phyloP scores from a whole-genome alignment of 768 basidiomycete species.

The Boletus patriciae region DNA sequence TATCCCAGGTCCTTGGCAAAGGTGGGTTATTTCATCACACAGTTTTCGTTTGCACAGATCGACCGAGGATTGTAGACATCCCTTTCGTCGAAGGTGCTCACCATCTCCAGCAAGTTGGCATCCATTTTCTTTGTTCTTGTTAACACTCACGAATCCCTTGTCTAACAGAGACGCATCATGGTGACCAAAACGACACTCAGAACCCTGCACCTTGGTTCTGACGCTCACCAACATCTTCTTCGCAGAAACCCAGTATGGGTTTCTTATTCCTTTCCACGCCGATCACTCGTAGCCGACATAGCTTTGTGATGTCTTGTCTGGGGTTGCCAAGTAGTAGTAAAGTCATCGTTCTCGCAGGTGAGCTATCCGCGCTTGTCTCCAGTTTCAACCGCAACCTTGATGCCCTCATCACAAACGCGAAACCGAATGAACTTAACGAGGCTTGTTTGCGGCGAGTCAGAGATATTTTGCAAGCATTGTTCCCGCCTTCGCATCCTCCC shows the following conservation, averaged over 20 bases:
- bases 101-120: slow-evolving; percentile 39
- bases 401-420: slow-evolving; percentile 27
- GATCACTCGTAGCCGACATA: not conserved
- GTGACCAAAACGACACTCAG: slow-evolving; percentile 30
- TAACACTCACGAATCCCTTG: not conserved
- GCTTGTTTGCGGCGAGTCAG: slow-evolving; percentile 28
- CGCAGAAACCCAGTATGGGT: not conserved
- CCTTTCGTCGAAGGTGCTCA: slow-evolving; percentile 43
- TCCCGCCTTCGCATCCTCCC: slow-evolving; percentile 41
- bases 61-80: slow-evolving; percentile 38
- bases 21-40: not conserved
- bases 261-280: not conserved
- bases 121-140: not conserved
- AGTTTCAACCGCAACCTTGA: slow-evolving; percentile 39
- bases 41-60: not conserved
- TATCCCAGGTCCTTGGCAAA: not conserved
- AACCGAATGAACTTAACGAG: slow-evolving; percentile 32
- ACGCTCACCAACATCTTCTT: slow-evolving; percentile 40
- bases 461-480: slow-evolving; percentile 31
- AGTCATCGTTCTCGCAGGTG: slow-evolving; percentile 43
- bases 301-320: not conserved
- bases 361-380: not conserved
- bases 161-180: slow-evolving; percentile 34
- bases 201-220: slow-evolving; percentile 69
- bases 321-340: slow-evolving; percentile 24